Percentiles rank a stretch among this genome's conserved stretches.
Conservation (phyloP, 192 early-diverging fungal genomes). For the Glomus cerebriforme region DNA sequence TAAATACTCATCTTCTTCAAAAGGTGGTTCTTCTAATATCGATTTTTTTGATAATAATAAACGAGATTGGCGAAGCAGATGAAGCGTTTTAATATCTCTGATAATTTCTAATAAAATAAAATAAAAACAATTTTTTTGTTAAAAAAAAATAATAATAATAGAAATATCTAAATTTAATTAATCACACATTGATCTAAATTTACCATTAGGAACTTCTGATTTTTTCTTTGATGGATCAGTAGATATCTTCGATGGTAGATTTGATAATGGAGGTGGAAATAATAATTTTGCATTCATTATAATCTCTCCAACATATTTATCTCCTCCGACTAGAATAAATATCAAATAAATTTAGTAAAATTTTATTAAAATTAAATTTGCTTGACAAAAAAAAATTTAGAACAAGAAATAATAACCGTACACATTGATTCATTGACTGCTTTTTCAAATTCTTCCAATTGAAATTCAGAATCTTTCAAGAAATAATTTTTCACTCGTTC, state of each 20-base stretch:
- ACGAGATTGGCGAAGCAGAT: conserved; percentile 11
- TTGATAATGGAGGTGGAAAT: conserved; percentile 1
- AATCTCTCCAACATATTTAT: conserved; percentile 21
- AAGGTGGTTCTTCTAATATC: not conserved
- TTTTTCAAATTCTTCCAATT: conserved; percentile 34
- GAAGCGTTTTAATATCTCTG: conserved; percentile 8
- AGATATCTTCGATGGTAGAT: not conserved
- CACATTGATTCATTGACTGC: conserved; percentile 40
- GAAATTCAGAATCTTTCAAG: conserved; percentile 19
- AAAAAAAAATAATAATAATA: not conserved
- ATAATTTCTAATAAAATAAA: not conserved
- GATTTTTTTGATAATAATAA: conserved; percentile 14
- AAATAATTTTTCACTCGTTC: not conserved
- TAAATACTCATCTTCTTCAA: not conserved
- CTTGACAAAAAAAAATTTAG: not conserved
- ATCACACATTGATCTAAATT: not conserved
- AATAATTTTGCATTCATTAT: conserved; percentile 29
- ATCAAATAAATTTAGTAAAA: not conserved
- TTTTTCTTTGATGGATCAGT: not conserved
- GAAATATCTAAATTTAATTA: not conserved
- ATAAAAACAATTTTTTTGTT: not conserved
- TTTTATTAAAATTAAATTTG: not conserved
- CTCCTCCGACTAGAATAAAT: conserved; percentile 2
- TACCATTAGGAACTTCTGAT: not conserved
- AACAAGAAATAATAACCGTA: conserved; percentile 19